Evolutionary conservation across 2,329 filamentous ascomycete genomes (phyloP).

Genomic region (Fusarium sp.): DNA sequence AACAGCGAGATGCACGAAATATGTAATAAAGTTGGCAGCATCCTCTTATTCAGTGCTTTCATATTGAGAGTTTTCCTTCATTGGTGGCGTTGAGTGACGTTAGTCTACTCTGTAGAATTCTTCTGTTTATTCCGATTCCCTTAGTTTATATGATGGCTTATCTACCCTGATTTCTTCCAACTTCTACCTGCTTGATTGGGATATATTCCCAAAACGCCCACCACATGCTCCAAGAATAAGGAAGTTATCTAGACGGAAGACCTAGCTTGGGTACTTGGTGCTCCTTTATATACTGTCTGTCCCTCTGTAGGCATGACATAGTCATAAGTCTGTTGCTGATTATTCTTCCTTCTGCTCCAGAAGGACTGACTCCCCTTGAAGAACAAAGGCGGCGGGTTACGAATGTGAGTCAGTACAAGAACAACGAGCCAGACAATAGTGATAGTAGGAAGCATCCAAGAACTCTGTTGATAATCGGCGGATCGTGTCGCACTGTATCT

Average conservation of each 20-base stretch:
- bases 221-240: neutral
- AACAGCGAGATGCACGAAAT: neutral
- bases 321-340: slow-evolving; percentile 15
- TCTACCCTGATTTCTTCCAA: neutral
- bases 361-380: slow-evolving; percentile 30
- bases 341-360: slow-evolving; percentile 25
- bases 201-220: neutral
- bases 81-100: neutral
- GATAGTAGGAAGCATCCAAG: slow-evolving; percentile 48
- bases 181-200: neutral
- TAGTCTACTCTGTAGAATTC: neutral
- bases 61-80: neutral
- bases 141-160: neutral
- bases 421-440: slow-evolving; percentile 47
- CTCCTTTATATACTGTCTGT: slow-evolving; percentile 18
- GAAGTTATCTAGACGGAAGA: neutral
- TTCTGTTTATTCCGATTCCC: no score
- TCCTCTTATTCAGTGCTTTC: neutral
- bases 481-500: slow-evolving; percentile 28
- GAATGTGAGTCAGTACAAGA: slow-evolving; percentile 47
- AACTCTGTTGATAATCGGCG: slow-evolving; percentile 37
- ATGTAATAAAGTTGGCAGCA: neutral
- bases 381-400: slow-evolving; percentile 37
- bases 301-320: slow-evolving; percentile 12
- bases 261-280: neutral